These are phyloP conservation scores for Murraya koenigii DNA, from an alignment of 345 rosid species.

Conservation along the genomic window DNA sequence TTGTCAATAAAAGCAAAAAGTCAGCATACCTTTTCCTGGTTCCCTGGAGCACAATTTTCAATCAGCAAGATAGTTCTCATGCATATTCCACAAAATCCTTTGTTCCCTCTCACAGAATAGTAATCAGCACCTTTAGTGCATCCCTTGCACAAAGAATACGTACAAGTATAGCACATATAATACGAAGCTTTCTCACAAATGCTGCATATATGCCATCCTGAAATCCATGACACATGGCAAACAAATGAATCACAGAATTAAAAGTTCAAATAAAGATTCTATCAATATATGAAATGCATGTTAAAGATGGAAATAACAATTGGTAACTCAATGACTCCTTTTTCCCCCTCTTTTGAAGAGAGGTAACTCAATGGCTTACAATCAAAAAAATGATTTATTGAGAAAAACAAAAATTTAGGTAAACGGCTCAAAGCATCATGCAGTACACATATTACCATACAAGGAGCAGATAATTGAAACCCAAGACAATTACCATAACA, in stretches of 20 bases:
- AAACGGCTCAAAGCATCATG: background rate
- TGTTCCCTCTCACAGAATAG: slow-evolving; percentile 67
- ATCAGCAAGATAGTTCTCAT: slow-evolving; percentile 84
- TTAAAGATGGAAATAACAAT: background rate
- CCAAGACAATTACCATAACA: background rate
- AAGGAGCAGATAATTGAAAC: background rate
- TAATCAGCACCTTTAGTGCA: slow-evolving; percentile 90
- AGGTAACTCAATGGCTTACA: background rate
- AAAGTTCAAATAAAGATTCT: background rate
- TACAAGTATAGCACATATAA: slow-evolving; percentile 95
- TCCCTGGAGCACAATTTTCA: slow-evolving; percentile 56
- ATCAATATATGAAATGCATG: background rate
- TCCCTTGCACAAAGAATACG: slow-evolving; percentile 90
- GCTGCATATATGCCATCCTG: slow-evolving; percentile 99
- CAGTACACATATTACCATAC: background rate
- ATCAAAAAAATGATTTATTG: background rate
- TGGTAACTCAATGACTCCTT: background rate
- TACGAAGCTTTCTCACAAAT: slow-evolving; percentile 75
- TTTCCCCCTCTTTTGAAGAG: too few species aligned
- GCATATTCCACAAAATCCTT: slow-evolving; percentile 93
- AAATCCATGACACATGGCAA: slow-evolving; percentile 23
- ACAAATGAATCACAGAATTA: slow-evolving; percentile 5
- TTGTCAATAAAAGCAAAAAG: slow-evolving; percentile 1
- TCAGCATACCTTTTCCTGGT: slow-evolving; percentile 59
- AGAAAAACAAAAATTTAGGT: background rate